A percentile compares a stretch with the other conserved stretches of the same genome.
Conservation (phyloP, 495 filamentous ascomycete genomes). For the Tuber borchii region DNA sequence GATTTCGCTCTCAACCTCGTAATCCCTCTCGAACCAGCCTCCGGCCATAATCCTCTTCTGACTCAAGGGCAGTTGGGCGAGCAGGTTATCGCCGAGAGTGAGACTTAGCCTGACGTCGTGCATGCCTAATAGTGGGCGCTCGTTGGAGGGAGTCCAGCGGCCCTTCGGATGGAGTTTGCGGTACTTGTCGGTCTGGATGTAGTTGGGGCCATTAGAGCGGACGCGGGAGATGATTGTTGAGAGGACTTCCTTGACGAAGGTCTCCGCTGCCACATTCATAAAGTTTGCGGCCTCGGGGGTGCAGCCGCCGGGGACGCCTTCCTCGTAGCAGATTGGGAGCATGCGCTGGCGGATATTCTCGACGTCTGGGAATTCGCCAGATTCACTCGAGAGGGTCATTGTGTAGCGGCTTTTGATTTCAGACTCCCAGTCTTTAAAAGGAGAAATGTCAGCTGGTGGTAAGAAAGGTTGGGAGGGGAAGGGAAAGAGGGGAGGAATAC, state of each 20-base stretch:
- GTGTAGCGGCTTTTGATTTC: constrained; percentile 90
- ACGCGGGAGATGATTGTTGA: constrained; percentile 70
- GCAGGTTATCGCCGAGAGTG: constrained; percentile 62
- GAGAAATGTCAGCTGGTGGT: constrained; percentile 3
- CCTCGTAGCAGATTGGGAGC: constrained; percentile 90
- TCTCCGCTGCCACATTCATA: constrained; percentile 85
- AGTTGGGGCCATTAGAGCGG: constrained; percentile 68
- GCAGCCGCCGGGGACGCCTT: constrained; percentile 70
- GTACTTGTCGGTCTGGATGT: constrained; percentile 74
- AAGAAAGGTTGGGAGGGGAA: constrained; percentile 7
- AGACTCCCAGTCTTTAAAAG: constrained; percentile 65
- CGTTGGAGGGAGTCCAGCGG: constrained; percentile 53
- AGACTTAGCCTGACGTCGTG: constrained; percentile 71
- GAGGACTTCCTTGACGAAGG: constrained; percentile 83
- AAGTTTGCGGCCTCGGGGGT: constrained; percentile 68
- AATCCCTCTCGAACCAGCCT: constrained; percentile 64
- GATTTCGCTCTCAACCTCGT: constrained; percentile 33
- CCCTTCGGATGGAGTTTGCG: constrained; percentile 63
- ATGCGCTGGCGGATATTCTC: constrained; percentile 75
- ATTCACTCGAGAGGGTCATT: constrained; percentile 78
- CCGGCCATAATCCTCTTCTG: constrained; percentile 62
- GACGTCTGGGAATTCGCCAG: constrained; percentile 83
- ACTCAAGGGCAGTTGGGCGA: constrained; percentile 71
- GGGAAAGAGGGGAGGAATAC: constrained; percentile 49
- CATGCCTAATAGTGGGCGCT: constrained; percentile 63